Base-by-base conservation (phyloP, 2,329 filamentous ascomycete species). In the Aspergillus niger region DNA sequence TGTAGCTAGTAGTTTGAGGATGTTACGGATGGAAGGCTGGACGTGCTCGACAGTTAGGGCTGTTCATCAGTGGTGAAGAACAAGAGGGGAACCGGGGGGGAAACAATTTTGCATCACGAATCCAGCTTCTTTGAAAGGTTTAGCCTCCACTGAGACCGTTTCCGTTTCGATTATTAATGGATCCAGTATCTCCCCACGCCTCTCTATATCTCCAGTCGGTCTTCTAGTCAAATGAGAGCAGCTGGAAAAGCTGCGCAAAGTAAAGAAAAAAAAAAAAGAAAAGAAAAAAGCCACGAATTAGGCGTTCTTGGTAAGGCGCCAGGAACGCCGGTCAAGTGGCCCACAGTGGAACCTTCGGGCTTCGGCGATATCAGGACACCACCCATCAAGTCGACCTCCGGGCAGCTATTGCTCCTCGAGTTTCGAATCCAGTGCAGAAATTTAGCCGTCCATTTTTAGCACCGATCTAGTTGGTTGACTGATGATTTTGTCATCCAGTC, bases 41-140 rank as follows among this genome's bases (percentile, higher is more conserved):
- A 50, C 47, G 47, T 50, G 47, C 47, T 30, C 28, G 47, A 50
- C 47, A 50, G 47, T 30, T 50, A 50, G 47, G 47, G 47, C 47
- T 17, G 26, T 50, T 30, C 47, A 28, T 28, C 47, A n/a, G 17
- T 17, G 47, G 15, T 50, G 47, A 50, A 30, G 47, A 50, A 50
- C 47, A 50, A 50, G 47, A 50, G 47, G 47, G 47, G 47, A n/a
- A 30, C 17, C 10, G 26, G 13, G 41, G 41, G 41, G 20, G 20
- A 20, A 20, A 20, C 6, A n/a, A 20, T 49, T 30, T 4, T 28
- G 47, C 47, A 50, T 50, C 47, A 50, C 15, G 7, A 20, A 32
- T 50, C 13, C 13, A 28, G n/a, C 15, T 4, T 2, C n/a, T 17
- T 15, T 32, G 47, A n/a, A 30, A 24, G 30, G 20, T 30, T 49